Evolutionary conservation across 2,329 filamentous ascomycete species (phyloP).

Genomic region (Phyllosticta paracitricarpa): DNA sequence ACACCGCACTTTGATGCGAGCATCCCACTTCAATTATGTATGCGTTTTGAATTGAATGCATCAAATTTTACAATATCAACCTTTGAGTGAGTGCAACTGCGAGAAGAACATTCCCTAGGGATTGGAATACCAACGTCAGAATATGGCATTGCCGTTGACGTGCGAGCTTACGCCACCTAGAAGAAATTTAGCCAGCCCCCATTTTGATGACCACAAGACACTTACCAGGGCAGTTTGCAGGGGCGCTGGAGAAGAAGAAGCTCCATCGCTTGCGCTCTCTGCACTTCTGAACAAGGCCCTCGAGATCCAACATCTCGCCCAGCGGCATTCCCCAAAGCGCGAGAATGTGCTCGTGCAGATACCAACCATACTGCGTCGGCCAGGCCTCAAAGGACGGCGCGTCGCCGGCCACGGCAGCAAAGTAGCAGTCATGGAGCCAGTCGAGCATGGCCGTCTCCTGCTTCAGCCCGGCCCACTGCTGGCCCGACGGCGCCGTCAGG

Average conservation of each 20-base stretch:
- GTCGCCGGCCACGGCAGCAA: constrained; percentile 56
- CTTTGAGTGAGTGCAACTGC: neutral
- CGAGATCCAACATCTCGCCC: constrained; percentile 36
- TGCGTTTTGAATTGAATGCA: neutral
- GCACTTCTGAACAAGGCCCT: constrained; percentile 44
- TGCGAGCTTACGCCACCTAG: neutral
- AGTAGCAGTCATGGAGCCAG: constrained; percentile 62
- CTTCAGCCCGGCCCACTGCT: constrained; percentile 40
- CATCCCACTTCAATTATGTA: neutral
- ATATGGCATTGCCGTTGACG: neutral
- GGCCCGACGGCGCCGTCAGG: constrained; percentile 27
- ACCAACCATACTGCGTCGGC: constrained; percentile 40
- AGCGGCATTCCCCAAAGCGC: constrained; percentile 31
- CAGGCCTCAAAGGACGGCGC: constrained; percentile 54
- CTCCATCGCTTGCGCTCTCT: constrained; percentile 46
- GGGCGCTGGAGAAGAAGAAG: constrained; percentile 53
- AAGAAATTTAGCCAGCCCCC: neutral
- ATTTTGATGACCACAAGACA: neutral
- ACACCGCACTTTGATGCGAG: neutral
- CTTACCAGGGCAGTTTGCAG: constrained; percentile 47
- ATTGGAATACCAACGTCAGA: neutral
- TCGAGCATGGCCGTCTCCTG: constrained; percentile 47
- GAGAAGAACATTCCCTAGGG: neutral
- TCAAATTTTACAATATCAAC: neutral
- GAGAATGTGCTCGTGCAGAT: constrained; percentile 28